These are phyloP conservation scores for Neofusicoccum laricinum DNA, from an alignment of 2,329 filamentous ascomycete genomes.

Conservation along the genomic window DNA sequence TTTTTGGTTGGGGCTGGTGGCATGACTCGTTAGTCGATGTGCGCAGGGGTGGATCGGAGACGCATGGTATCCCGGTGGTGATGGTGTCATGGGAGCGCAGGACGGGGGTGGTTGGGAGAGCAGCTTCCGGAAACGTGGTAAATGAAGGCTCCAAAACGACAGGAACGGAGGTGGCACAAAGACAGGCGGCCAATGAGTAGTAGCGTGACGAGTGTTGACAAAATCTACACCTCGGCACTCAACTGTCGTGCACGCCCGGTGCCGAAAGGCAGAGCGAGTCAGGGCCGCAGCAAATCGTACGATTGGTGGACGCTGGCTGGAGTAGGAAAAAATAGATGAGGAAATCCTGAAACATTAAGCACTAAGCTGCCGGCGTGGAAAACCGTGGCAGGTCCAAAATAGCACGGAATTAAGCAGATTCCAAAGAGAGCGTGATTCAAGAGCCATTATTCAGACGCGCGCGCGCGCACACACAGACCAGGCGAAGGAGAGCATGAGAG, in stretches of 20 bases:
- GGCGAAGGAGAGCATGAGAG: background rate
- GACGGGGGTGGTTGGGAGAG: background rate
- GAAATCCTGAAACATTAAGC: background rate
- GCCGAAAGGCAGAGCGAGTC: slow-evolving; percentile 1
- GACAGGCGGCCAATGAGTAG: background rate
- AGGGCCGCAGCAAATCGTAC: background rate
- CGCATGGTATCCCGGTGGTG: background rate
- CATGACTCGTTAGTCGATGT: slow-evolving; percentile 14
- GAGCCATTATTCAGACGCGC: background rate
- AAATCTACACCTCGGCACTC: background rate
- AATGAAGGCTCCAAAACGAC: background rate
- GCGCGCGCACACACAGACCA: background rate
- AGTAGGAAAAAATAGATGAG: background rate
- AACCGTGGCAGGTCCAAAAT: background rate
- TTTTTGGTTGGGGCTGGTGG: slow-evolving; percentile 16
- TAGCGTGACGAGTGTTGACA: background rate
- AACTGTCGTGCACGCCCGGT: background rate
- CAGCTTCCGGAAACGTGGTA: background rate
- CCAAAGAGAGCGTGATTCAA: background rate
- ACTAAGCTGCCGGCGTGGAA: background rate
- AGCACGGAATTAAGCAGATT: slow-evolving; percentile 1
- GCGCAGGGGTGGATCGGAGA: slow-evolving; percentile 2
- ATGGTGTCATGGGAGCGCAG: background rate
- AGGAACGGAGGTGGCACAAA: background rate
- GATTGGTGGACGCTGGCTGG: background rate